Conservation (phyloP, 768 basidiomycete species). For the Serpula lacrymans region DNA sequence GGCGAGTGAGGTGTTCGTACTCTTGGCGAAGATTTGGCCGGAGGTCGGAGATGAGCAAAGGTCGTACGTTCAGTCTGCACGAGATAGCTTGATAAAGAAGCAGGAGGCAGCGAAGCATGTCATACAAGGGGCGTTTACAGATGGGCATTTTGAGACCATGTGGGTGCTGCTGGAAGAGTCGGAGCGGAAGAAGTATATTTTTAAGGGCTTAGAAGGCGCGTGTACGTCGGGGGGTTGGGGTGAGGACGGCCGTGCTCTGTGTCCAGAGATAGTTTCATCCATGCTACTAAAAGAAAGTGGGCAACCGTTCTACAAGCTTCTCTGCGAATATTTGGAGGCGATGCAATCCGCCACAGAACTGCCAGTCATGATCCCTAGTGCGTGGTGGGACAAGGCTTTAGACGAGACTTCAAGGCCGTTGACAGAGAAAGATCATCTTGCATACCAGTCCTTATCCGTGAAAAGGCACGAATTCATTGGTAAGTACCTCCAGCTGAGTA, state of each 20-base stretch:
- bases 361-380: too few species aligned
- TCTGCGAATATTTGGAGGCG: conserved; percentile 1
- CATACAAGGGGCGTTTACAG: background rate
- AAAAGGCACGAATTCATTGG: conserved; percentile 17
- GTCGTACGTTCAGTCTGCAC: background rate
- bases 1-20: conserved; percentile 9
- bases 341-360: conserved; percentile 3
- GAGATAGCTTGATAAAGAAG: background rate
- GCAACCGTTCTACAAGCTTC: conserved; percentile 5
- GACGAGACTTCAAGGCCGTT: background rate
- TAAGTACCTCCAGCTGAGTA: conserved; percentile 1
- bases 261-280: conserved; percentile 14
- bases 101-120: background rate
- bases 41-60: background rate
- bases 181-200: conserved; percentile 9
- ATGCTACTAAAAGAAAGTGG: conserved; percentile 8
- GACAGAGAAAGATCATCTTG: background rate
- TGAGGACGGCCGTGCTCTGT: conserved; percentile 14
- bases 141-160: conserved; percentile 7
- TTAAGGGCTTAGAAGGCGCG: conserved; percentile 12
- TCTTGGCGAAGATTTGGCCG: background rate
- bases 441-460: conserved; percentile 9
- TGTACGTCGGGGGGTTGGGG: background rate
- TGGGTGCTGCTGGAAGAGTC: conserved; percentile 16
- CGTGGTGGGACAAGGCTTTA: conserved; percentile 14